Conservation (phyloP, 2,329 filamentous ascomycete species). For the Cercospora sp. region DNA sequence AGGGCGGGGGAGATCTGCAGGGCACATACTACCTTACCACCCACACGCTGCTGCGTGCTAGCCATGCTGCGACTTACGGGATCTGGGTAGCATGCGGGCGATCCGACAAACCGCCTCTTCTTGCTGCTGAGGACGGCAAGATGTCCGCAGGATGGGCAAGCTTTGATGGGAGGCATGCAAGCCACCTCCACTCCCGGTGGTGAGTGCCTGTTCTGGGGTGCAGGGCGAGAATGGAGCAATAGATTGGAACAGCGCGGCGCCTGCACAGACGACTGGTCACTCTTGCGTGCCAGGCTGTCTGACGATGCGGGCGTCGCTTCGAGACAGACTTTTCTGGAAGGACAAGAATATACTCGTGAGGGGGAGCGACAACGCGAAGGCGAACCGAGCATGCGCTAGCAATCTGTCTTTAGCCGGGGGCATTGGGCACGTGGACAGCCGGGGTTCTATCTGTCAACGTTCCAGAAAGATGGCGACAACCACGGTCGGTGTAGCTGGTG, state of each 20-base stretch:
- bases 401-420: slow-evolving; percentile 10
- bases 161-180: not conserved
- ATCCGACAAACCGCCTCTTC: not conserved
- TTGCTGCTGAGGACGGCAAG: slow-evolving; percentile 9
- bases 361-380: slow-evolving; percentile 1
- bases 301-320: slow-evolving; percentile 14
- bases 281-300: slow-evolving; percentile 6
- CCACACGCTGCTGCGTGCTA: slow-evolving; percentile 5
- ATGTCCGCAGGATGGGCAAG: slow-evolving; percentile 9
- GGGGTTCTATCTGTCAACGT: slow-evolving; percentile 11
- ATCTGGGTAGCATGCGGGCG: slow-evolving; percentile 6
- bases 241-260: slow-evolving; percentile 10
- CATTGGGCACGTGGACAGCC: slow-evolving; percentile 1
- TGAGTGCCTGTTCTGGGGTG: slow-evolving; percentile 1
- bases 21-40: slow-evolving; percentile 8
- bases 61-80: slow-evolving; percentile 7
- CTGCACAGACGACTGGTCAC: not conserved
- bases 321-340: slow-evolving; percentile 21
- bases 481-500: not conserved
- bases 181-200: slow-evolving; percentile 10
- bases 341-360: slow-evolving; percentile 5
- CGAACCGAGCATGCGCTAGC: slow-evolving; percentile 6
- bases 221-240: not conserved
- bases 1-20: slow-evolving; percentile 18
- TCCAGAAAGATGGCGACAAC: slow-evolving; percentile 14